Evolutionary conservation across 768 basidiomycete species (phyloP).

Genomic region (Phylloporus rhodoxanthus): DNA sequence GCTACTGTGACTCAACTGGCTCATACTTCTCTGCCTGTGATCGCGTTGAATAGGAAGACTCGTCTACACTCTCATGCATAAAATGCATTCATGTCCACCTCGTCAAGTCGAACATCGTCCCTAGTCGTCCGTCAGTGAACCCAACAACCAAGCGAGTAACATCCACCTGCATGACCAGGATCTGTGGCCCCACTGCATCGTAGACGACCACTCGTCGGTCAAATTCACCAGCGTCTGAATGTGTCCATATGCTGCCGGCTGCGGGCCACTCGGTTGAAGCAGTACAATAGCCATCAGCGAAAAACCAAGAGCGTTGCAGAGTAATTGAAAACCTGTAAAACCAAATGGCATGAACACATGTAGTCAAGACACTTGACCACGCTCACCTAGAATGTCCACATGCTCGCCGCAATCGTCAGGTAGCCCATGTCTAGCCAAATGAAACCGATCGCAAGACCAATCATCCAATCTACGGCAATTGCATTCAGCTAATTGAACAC

Average conservation of each 20-base stretch:
- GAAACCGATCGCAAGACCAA: conserved; percentile 6
- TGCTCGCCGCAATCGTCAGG: conserved; percentile 17
- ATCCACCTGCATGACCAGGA: conserved; percentile 20
- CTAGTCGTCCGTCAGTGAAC: conserved; percentile 4
- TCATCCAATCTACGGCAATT: conserved; percentile 6
- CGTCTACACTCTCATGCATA: conserved; percentile 9
- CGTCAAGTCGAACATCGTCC: conserved; percentile 20
- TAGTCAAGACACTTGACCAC: background rate
- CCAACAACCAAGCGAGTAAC: background rate
- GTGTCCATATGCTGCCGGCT: conserved; percentile 31
- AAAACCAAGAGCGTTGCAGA: conserved; percentile 14
- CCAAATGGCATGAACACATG: background rate
- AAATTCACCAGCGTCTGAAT: conserved; percentile 31
- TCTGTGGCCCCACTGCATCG: conserved; percentile 30
- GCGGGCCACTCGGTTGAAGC: conserved; percentile 18
- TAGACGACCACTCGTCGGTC: conserved; percentile 33
- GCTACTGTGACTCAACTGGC: no score
- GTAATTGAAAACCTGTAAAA: conserved; percentile 25
- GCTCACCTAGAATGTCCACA: conserved; percentile 23
- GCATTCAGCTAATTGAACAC: background rate
- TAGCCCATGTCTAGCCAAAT: conserved; percentile 7
- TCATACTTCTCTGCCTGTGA: no score
- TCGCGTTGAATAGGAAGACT: no score
- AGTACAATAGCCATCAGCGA: conserved; percentile 8
- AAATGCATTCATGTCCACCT: conserved; percentile 17